phyloP scores from a whole-genome alignment of 352 stramenopile species.

The Blastocystis sp. region DNA sequence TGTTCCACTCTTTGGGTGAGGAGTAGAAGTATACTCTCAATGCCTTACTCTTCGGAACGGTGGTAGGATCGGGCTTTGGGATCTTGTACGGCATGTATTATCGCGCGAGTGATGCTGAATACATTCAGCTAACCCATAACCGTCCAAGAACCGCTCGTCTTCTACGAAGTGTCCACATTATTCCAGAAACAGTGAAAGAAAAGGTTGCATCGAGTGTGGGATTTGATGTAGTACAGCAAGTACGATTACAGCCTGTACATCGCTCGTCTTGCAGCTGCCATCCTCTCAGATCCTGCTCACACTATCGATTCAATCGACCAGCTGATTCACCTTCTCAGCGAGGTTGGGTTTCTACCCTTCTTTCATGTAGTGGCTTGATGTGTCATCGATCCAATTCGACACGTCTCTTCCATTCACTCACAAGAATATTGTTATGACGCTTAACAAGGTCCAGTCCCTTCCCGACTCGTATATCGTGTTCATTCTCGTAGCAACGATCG shows the following conservation, averaged over 20 bases:
- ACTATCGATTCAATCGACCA: not conserved
- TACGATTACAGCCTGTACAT: slow-evolving; percentile 44
- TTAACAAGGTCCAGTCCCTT: not conserved
- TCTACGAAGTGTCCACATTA: not conserved
- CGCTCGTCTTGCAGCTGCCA: not conserved
- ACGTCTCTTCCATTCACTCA: not conserved
- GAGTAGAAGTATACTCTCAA: not conserved
- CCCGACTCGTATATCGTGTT: slow-evolving; percentile 22
- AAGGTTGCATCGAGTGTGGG: not conserved
- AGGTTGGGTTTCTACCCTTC: not conserved
- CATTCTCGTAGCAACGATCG: not conserved
- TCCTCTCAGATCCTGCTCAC: not conserved
- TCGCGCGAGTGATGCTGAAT: not conserved
- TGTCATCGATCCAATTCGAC: not conserved
- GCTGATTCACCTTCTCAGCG: not conserved
- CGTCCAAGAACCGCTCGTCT: not conserved
- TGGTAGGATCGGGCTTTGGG: not conserved
- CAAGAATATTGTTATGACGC: not conserved
- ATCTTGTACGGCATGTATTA: not conserved
- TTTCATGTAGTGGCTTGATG: slow-evolving; percentile 14
- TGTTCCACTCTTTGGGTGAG: not conserved
- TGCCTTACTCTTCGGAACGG: not conserved
- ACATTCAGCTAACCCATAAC: not conserved
- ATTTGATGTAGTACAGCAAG: not conserved
- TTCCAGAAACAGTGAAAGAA: not conserved